Base-by-base conservation (phyloP, 176 grass and related monocot genomes). In the Musa acuminata region DNA sequence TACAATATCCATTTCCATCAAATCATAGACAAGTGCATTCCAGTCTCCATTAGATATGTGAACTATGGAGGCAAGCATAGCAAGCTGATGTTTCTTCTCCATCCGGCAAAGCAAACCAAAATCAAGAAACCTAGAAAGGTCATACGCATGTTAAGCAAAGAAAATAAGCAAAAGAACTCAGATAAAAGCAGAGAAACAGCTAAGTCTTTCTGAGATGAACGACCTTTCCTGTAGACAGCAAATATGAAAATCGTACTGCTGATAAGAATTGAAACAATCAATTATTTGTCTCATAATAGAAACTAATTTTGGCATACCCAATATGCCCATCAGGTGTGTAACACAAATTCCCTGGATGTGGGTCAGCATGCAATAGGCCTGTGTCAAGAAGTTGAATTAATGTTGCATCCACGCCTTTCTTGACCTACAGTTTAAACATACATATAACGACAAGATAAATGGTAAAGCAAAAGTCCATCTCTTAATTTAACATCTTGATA, bases 21-120 rank as follows among this genome's bases (percentile, higher is more conserved):
- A 80, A 85, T 98, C 94, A 82, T 89, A 88, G 76, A 93, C 85
- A 80, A 98, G 85, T 51, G 90, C 87, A 51, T 85, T 78, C 94
- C 94, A 98, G 73, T 97, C 94, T 85, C 85, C 94, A 85, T 93
- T 91, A 57, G 88, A 90, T 76, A 97, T 93, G 74, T 91, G 90
- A 64, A 97, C 51, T 53, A 97, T 97, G 69, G 79, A 82, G 22
- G 94, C 82, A 82, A 97, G 87, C 94, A 97, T 97, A 71, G 94
- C 94, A 73, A 70, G 72, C 63, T 93, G 90, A 83, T 97, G 94
- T 79, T 85, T 93, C 86, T 86, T 90, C 82, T 97, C 94, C 94
- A 97, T 93, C 77, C 79, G 59, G 62, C 94, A 97, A 69, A 97
- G 89, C 78, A 93, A 88, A 80, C 90, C 94, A 89, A 97, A 97